phyloP scores from a whole-genome alignment of 176 grass and related monocot genomes.

The Aegilops umbellulata region DNA sequence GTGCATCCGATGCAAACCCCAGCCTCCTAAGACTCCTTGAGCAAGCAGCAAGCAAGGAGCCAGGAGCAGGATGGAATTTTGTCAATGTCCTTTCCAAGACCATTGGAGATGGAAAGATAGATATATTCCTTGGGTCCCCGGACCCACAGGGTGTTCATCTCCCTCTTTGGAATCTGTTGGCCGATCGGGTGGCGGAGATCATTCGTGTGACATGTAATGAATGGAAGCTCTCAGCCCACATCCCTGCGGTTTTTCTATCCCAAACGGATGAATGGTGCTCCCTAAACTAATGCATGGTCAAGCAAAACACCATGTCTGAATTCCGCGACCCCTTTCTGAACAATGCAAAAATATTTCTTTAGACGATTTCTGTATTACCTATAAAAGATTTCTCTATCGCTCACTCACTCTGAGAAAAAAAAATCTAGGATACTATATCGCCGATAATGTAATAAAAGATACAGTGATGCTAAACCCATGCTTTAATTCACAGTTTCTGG shows the following conservation, averaged over 20 bases:
- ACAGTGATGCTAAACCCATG: too few relatives aligned
- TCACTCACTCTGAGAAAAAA: too few relatives aligned
- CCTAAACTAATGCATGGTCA: neutral
- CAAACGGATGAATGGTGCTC: neutral
- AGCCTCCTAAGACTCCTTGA: neutral
- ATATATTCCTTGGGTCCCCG: constrained; percentile 42
- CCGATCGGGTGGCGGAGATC: neutral
- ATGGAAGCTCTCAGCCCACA: constrained; percentile 21
- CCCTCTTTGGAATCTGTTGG: constrained; percentile 26
- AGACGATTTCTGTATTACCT: too few relatives aligned
- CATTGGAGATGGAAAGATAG: constrained; percentile 48
- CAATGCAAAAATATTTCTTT: too few relatives aligned
- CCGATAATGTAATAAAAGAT: too few relatives aligned
- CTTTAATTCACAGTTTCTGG: too few relatives aligned
- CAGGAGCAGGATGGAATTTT: constrained; percentile 12
- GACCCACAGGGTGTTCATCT: neutral
- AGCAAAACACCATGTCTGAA: neutral
- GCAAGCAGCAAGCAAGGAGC: constrained; percentile 15
- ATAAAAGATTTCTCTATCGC: too few relatives aligned
- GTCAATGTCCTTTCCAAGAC: constrained; percentile 46
- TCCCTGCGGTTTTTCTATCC: neutral
- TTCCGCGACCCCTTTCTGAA: too few relatives aligned
- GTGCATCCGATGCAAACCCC: neutral
- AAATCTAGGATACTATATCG: too few relatives aligned
- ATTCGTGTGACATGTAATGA: neutral